Evolutionary conservation across 83 land plant species (phyloP), one percentile per base, ranked within the genome.

Genomic region (Isoetes engelmannii): DNA sequence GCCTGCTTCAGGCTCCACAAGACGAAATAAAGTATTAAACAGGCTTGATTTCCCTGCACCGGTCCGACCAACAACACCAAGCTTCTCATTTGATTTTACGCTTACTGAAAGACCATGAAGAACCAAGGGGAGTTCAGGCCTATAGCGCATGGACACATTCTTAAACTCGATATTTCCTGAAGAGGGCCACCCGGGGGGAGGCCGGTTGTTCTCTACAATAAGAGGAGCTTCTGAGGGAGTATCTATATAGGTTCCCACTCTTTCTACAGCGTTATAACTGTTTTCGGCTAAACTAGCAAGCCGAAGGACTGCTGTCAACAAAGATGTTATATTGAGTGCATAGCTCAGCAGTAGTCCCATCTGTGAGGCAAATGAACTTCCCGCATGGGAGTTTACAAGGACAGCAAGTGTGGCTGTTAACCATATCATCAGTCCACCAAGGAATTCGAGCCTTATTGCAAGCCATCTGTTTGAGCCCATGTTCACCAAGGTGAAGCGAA

Each of bases 21-120:
- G 84, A 13, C 98, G 84, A 71, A 93, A 93, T 44, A 93, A 73
- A 44, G 92, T 83, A 81, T 93, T 93, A 37, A 93, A 79, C 96
- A 93, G 85, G 81, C 96, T 93, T 6, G 96, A 89, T 63, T 93
- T 93, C 50, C 98, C 96, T 44, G 98, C 98, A 13, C 96, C 98
- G 58, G 96, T 93, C 60, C 98, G 81, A 50, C 98, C 98, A 67
- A 85, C 98, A 41, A 93, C 82, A 57, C 98, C 98, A 17, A 93
- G 73, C 57, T 93, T 93, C 56, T 93, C 92, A 79, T 72, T 89
- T 58, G 89, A 80, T 65, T 67, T 68, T 50, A 90, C 80, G 48
- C 75, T 78, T 37, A 84, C 89, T 42, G 96, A 80, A 45, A 93
- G 67, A n/a, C 89, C 89, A 76, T 74, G 84, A 47, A 93, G 75